Conservation (phyloP, 371 early-diverging fungal genomes). For the Actinomortierella ambigua region DNA sequence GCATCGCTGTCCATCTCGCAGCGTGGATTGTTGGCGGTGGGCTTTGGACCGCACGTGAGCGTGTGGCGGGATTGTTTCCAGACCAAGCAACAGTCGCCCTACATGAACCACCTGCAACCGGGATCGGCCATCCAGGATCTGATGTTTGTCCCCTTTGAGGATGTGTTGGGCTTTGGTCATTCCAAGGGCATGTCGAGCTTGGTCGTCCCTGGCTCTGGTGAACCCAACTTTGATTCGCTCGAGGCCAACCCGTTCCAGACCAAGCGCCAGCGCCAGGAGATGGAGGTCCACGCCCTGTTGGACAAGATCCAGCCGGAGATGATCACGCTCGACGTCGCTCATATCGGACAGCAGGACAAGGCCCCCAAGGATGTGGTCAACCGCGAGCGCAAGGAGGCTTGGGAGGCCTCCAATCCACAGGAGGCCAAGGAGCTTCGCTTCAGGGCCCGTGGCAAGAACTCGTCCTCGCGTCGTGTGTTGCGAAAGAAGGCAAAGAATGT, state of each 20-base stretch:
- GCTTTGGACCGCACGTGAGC: conserved; percentile 76
- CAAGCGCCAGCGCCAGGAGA: conserved; percentile 87
- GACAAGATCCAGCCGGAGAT: conserved; percentile 75
- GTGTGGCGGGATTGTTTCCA: conserved; percentile 91
- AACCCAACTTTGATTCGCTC: conserved; percentile 95
- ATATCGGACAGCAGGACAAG: conserved; percentile 72
- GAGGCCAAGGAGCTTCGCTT: conserved; percentile 61
- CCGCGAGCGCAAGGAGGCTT: conserved; percentile 54
- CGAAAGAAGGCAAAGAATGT: conserved; percentile 83
- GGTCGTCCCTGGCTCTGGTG: conserved; percentile 94
- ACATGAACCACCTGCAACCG: conserved; percentile 84
- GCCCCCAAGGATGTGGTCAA: conserved; percentile 57
- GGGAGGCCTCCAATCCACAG: conserved; percentile 50
- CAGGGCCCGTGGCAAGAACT: conserved; percentile 80
- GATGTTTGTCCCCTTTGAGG: conserved; percentile 95
- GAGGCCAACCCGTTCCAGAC: conserved; percentile 97
- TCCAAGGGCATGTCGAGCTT: conserved; percentile 81
- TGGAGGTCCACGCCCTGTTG: conserved; percentile 91
- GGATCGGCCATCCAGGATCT: conserved; percentile 62
- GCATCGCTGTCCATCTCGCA: conserved; percentile 83
- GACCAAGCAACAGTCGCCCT: conserved; percentile 79
- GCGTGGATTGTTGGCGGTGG: conserved; percentile 86
- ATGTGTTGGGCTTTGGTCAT: conserved; percentile 96
- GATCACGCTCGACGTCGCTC: conserved; percentile 82
- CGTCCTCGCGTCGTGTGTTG: conserved; percentile 72